These are phyloP conservation scores for Chlorella sp. DNA, from an alignment of 139 green algal species.

Conservation along the genomic window DNA sequence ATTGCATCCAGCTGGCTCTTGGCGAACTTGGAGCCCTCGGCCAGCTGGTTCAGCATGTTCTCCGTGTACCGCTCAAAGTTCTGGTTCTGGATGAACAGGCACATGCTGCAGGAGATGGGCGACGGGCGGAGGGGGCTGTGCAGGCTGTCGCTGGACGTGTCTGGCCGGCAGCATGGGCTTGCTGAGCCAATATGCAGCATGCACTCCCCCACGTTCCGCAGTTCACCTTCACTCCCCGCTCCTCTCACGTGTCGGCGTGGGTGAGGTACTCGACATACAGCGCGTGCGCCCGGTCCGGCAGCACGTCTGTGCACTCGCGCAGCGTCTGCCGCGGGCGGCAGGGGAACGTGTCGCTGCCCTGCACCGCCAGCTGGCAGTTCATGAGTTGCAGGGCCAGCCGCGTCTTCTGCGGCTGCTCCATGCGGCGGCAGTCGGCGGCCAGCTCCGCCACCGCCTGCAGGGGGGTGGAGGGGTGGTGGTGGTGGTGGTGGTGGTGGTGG, in stretches of 20 bases:
- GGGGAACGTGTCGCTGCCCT: conserved; percentile 27
- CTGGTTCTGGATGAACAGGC: conserved; percentile 59
- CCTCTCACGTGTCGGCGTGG: conserved; percentile 39
- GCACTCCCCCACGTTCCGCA: too few species aligned
- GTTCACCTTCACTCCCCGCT: neutral
- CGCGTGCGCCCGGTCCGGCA: conserved; percentile 33
- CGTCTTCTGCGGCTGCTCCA: conserved; percentile 46
- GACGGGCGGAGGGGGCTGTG: neutral
- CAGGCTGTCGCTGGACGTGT: neutral
- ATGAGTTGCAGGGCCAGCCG: conserved; percentile 43
- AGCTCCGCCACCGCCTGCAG: conserved; percentile 28
- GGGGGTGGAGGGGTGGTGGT: too few species aligned
- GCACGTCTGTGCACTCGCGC: conserved; percentile 24
- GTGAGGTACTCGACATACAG: conserved; percentile 50
- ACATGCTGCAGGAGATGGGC: conserved; percentile 34
- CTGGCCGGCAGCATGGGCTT: too few species aligned
- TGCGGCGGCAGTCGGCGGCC: conserved; percentile 32
- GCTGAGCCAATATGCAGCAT: neutral
- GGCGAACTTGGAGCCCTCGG: conserved; percentile 28
- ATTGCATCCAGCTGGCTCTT: conserved; percentile 18
- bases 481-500: too few species aligned
- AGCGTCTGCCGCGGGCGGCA: conserved; percentile 30
- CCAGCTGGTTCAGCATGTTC: conserved; percentile 50
- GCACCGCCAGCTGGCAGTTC: conserved; percentile 41
- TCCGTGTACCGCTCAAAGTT: conserved; percentile 57